Base-by-base conservation (phyloP, 2,329 filamentous ascomycete genomes). In the Botrytis tulipae region DNA sequence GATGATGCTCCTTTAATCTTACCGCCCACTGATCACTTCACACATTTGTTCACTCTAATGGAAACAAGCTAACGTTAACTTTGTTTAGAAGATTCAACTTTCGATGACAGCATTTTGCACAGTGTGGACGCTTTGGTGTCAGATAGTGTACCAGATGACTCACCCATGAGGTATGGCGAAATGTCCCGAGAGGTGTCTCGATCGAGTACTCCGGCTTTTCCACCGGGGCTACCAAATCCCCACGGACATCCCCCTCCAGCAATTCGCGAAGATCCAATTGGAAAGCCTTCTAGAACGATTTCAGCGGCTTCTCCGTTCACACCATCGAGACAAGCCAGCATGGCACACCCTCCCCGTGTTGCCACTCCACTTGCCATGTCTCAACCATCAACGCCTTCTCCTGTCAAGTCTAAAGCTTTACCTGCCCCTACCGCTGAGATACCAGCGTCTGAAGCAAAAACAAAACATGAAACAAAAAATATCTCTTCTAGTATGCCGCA, bases 51-150 rank as follows among this genome's bases (percentile, higher is more conserved):
- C n/a, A 25, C 14, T 42, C 54, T 61, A 32, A 32, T 70, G 61
- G 22, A 10, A 37, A 69, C 18, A 32, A 35, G 76, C 79, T 80
- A 75, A 80, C 72, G 70, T 65, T 68, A 74, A 35, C 62, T 78
- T 73, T 70, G 80, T 77, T 83, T 92, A 92, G 79, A 87, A 89
- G 68, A 82, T 60, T 84, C 85, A 73, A 87, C 86, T 18, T 83
- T 91, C 63, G 89, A 90, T 76, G 90, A 87, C 20, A 86, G 85
- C 4, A 85, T 85, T 61, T 90, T 87, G n/a, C 51, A 59, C 29
- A 72, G 40, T 20, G 88, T 93, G 59, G 91, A 93, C 80, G 90
- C 90, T 5, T 83, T 93, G 6, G 91, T 93, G 20, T 88, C 90
- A 35, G 91, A 93, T 78, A 76, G 77, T 75, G 70, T 70, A 74